Evolutionary conservation across 495 filamentous ascomycete species (phyloP).

Genomic region (Penicillium parvum): DNA sequence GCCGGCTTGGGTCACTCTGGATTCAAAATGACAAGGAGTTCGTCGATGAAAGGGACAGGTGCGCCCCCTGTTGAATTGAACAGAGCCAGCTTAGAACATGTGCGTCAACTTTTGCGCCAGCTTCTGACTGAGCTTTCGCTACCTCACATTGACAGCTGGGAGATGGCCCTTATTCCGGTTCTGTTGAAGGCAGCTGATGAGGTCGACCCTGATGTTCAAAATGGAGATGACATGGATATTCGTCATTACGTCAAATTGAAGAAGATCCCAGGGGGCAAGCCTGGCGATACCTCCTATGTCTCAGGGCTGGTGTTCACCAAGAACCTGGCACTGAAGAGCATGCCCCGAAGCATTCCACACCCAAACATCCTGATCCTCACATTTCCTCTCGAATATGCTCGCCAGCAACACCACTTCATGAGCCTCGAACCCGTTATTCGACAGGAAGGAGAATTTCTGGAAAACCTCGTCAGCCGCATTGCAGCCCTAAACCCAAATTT

Average conservation of each 20-base stretch:
- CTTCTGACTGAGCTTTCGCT: slow-evolving; percentile 73
- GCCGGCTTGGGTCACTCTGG: slow-evolving; percentile 27
- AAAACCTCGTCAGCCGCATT: slow-evolving; percentile 91
- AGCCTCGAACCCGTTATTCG: slow-evolving; percentile 95
- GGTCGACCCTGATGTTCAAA: slow-evolving; percentile 85
- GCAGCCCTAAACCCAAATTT: slow-evolving; percentile 76
- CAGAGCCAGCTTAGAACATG: slow-evolving; percentile 80
- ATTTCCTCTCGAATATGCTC: slow-evolving; percentile 93
- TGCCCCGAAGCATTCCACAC: slow-evolving; percentile 78
- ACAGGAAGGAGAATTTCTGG: slow-evolving; percentile 91
- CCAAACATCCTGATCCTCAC: slow-evolving; percentile 90
- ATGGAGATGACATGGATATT: slow-evolving; percentile 93
- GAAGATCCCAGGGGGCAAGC: slow-evolving; percentile 84
- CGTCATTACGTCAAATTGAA: slow-evolving; percentile 98
- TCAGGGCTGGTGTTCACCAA: slow-evolving; percentile 97
- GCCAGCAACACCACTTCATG: slow-evolving; percentile 96
- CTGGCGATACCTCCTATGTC: slow-evolving; percentile 88
- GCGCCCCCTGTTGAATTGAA: slow-evolving; percentile 78
- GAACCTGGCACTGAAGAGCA: slow-evolving; percentile 91
- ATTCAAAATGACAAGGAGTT: slow-evolving; percentile 69
- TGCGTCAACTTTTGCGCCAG: slow-evolving; percentile 77
- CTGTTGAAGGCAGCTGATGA: slow-evolving; percentile 89
- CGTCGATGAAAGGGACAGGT: slow-evolving; percentile 74
- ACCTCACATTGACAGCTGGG: slow-evolving; percentile 72
- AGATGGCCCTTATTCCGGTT: slow-evolving; percentile 86